Evolutionary conservation across 2,329 filamentous ascomycete genomes (phyloP), one percentile per base, ranked within the genome.

Genomic region (Stagonosporopsis vannaccii): DNA sequence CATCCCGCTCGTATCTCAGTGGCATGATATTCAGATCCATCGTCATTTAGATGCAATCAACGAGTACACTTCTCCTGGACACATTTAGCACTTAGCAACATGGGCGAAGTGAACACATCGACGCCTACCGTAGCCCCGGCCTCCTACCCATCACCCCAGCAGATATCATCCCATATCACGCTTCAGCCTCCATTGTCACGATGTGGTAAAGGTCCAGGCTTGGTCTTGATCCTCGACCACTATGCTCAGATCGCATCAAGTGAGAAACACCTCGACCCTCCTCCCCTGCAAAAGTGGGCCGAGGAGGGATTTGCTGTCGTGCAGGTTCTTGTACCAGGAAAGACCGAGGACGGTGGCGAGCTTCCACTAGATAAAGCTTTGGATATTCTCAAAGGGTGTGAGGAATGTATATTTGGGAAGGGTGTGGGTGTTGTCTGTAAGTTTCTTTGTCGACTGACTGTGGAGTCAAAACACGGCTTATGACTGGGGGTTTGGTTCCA

Each of bases 281-380:
- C 82, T 8, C 84, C 85, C 0, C 65, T 85, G 13, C 69, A 84
- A 58, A 91, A 90, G 73, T 90, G 88, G 88, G 87, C 87, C 0
- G 88, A 91, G 68, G 88, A 91, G 69, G 86, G 88, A 0, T 90
- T 85, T 61, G 78, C 83, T 0, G 86, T 90, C 3, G 85, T 78
- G 0, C 82, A 88, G 68, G 68, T 90, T 0, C 67, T 75, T 2
- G 65, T 77, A 1, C 62, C 70, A 0, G 71, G 71, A 2, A 72
- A 71, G 45, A 64, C 60, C 2, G 70, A 71, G 33, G 69, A 74
- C 56, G 70, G 66, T 1, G 70, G 67, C 7, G 73, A 75, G 28
- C 71, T 74, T 48, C 68, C 71, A 6, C 43, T 75, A 6, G 56
- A 69, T 20, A 68, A 53, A 22, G 70, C 68, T 2, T 22, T 74